These are phyloP conservation scores for Thermomucor indicae-seudaticae DNA, from an alignment of 371 early-diverging fungal genomes.

Conservation along the genomic window DNA sequence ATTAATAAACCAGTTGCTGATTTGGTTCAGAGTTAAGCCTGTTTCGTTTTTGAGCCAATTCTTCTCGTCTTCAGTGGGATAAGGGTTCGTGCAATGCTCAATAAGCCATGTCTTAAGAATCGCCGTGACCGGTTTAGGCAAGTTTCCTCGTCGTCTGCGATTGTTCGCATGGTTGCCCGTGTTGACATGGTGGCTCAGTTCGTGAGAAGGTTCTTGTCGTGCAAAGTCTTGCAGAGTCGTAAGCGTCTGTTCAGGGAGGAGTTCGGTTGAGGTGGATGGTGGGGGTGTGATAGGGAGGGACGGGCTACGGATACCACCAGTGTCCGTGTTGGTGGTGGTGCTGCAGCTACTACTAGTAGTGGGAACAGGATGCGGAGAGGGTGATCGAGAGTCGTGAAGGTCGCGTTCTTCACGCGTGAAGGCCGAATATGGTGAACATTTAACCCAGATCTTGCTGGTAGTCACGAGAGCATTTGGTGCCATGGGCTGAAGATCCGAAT, in stretches of 20 bases:
- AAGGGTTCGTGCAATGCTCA: constrained; percentile 69
- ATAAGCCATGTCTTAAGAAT: constrained; percentile 66
- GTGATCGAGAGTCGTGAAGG: background rate
- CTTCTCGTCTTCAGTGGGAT: constrained; percentile 78
- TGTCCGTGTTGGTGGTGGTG: no score
- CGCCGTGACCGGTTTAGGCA: constrained; percentile 52
- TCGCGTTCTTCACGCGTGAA: background rate
- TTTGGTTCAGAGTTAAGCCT: constrained; percentile 77
- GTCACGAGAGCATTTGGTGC: constrained; percentile 18
- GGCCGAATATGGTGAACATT: background rate
- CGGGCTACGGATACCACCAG: no score
- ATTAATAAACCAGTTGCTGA: constrained; percentile 86
- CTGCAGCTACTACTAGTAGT: no score
- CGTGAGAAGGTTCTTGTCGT: constrained; percentile 10
- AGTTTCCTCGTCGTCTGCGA: constrained; percentile 45
- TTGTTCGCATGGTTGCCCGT: background rate
- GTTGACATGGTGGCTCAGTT: background rate
- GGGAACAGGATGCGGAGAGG: background rate
- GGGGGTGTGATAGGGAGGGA: background rate
- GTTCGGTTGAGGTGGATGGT: background rate
- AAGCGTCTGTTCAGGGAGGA: no score
- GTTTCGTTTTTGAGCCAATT: constrained; percentile 81
- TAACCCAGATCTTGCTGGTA: background rate
- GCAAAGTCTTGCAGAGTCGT: constrained; percentile 6
- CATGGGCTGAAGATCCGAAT: constrained; percentile 7